phyloP scores from a whole-genome alignment of 768 basidiomycete species.

The Collybia nuda region DNA sequence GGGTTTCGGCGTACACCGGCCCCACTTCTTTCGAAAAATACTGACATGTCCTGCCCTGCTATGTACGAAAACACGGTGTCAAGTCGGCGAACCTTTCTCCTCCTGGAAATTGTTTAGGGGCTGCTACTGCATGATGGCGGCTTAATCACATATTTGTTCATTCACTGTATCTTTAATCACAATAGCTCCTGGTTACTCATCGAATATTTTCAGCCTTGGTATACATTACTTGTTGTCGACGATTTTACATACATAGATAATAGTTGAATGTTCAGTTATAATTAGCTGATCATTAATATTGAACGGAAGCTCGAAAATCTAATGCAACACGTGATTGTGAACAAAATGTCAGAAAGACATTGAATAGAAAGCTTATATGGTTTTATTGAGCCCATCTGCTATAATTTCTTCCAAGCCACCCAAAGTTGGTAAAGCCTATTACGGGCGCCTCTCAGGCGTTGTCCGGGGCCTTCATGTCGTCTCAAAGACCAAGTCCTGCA shows the following conservation, averaged over 20 bases:
- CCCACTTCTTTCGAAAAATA: neutral
- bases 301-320: too few relatives aligned
- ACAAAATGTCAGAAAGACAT: neutral
- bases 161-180: conserved; percentile 20
- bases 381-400: neutral
- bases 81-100: neutral
- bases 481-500: conserved; percentile 39
- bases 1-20: conserved; percentile 12
- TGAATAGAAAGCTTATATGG: neutral
- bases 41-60: too few relatives aligned
- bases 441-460: neutral
- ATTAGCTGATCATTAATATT: too few relatives aligned
- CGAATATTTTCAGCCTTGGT: conserved; percentile 8
- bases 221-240: conserved; percentile 13
- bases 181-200: conserved; percentile 10
- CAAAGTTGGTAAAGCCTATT: neutral
- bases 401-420: conserved; percentile 1
- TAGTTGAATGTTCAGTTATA: conserved; percentile 8
- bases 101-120: neutral
- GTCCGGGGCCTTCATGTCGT: conserved; percentile 18
- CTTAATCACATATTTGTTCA: neutral
- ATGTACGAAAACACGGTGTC: too few relatives aligned
- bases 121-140: conserved; percentile 7
- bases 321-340: neutral
- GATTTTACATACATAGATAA: conserved; percentile 8